phyloP scores from a whole-genome alignment of 768 basidiomycete genomes.

The Amanita jacksonii region DNA sequence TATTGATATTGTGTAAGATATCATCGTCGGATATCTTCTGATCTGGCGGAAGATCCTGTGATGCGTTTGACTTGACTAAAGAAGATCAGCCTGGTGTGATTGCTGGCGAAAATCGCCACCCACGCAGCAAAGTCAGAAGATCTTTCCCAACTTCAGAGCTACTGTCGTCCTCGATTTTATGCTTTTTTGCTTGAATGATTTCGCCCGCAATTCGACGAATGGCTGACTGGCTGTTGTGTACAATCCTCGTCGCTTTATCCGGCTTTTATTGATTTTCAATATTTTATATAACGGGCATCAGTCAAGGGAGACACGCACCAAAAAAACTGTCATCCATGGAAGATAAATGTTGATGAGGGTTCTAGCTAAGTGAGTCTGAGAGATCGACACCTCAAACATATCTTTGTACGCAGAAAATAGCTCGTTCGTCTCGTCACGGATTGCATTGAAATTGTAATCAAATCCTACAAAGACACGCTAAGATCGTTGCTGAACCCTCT shows the following conservation, averaged over 20 bases:
- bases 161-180: slow-evolving; percentile 55
- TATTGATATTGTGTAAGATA: slow-evolving; percentile 77
- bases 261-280: no score
- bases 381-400: slow-evolving; percentile 70
- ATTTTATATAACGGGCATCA: neutral
- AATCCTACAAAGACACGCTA: slow-evolving; percentile 42
- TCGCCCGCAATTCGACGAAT: slow-evolving; percentile 66
- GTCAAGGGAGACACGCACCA: slow-evolving; percentile 33
- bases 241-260: slow-evolving; percentile 35
- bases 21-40: slow-evolving; percentile 82
- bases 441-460: slow-evolving; percentile 79
- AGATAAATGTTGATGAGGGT: slow-evolving; percentile 46
- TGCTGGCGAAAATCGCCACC: slow-evolving; percentile 19
- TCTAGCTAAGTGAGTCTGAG: slow-evolving; percentile 38
- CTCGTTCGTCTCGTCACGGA: slow-evolving; percentile 70
- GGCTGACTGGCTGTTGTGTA: slow-evolving; percentile 47
- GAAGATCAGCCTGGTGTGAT: neutral
- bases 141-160: slow-evolving; percentile 55
- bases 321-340: slow-evolving; percentile 43
- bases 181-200: slow-evolving; percentile 73
- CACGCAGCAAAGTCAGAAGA: slow-evolving; percentile 67
- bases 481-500: neutral
- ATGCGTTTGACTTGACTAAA: slow-evolving; percentile 76
- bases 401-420: slow-evolving; percentile 75
- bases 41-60: slow-evolving; percentile 56